A percentile compares a stretch with the other conserved stretches of the same genome.
These are phyloP conservation scores for Stagonosporopsis rhizophila DNA, from an alignment of 2,329 filamentous ascomycete genomes.

Conservation along the genomic window DNA sequence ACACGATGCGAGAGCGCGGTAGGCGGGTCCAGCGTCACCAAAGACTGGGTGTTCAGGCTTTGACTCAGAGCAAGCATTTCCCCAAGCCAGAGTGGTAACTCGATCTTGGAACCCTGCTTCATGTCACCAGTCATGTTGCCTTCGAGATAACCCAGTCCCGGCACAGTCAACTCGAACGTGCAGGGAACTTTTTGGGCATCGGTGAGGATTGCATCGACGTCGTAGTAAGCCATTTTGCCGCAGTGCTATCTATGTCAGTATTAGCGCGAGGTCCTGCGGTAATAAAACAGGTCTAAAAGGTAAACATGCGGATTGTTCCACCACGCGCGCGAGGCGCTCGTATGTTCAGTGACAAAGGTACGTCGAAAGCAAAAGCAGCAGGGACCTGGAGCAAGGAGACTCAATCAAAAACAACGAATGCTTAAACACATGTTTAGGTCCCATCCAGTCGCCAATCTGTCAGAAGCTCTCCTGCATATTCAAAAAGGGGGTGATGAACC, in stretches of 20 bases:
- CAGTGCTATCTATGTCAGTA: neutral
- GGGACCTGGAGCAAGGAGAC: neutral
- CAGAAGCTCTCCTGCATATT: neutral
- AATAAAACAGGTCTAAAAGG: neutral
- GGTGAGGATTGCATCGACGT: conserved; percentile 82
- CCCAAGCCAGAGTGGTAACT: conserved; percentile 91
- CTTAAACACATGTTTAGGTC: neutral
- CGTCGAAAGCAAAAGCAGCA: neutral
- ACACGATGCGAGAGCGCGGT: conserved; percentile 78
- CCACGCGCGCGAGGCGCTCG: neutral
- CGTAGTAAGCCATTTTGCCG: conserved; percentile 69
- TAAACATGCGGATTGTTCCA: too few species aligned
- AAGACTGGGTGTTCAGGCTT: conserved; percentile 45
- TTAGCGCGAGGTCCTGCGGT: neutral
- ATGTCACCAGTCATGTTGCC: conserved; percentile 77
- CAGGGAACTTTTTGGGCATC: conserved; percentile 96
- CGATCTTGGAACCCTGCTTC: conserved; percentile 79
- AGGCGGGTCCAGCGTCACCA: conserved; percentile 80
- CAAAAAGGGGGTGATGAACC: neutral
- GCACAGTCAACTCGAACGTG: conserved; percentile 89
- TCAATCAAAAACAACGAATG: neutral
- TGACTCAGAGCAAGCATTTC: conserved; percentile 81
- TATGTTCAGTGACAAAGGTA: neutral
- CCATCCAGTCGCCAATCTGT: neutral
- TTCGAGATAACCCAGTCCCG: conserved; percentile 86